Base-by-base conservation (phyloP, 2,329 filamentous ascomycete species). In the Cladosporium sp. region DNA sequence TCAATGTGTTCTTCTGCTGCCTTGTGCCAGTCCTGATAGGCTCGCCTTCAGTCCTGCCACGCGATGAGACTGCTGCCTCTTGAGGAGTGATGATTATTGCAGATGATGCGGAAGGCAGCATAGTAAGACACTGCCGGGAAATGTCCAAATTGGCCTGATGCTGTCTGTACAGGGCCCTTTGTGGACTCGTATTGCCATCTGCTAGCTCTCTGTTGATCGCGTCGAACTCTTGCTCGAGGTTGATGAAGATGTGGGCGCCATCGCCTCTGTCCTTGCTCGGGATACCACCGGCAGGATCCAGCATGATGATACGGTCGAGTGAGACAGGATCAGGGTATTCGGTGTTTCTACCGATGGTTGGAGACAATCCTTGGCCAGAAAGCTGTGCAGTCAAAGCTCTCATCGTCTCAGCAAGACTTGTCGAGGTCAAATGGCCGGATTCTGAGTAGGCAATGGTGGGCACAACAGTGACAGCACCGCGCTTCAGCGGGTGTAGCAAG, bases 181-280 rank as follows among this genome's bases (percentile, higher is more conserved):
- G 62, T 13, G 48, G 34, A 13, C 48, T 23, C 2, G 32, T 30
- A 30, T 28, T 58, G 30, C 39, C 39, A n/a, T 64, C 43, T 26
- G 28, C 30, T 6, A 64, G 39, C 70, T 92, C 86, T 18, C 84
- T 78, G 67, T 86, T 83, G 58, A 96, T 89, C 28, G 85, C 80
- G 1, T 86, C 81, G 70, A 91, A 97, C 75, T 99, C 94, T 74
- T 98, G 93, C 74, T 96, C 91, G 65, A 99, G 84, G 72, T 99
- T 99, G 74, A 99, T 86, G 74, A 97, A 98, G 8, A 95, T 86
- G 75, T 95, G 90, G 1, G 90, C 85, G 59, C 84, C 86, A 70
- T 77, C 90, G 79, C 53, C 85, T 80, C 69, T 85, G 76, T 75
- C 84, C 79, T 71, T 84, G 76, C 66, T 91, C 0, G 95, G 95